Evolutionary conservation across 2,329 filamentous ascomycete genomes (phyloP).

Genomic region (Colletotrichum tamarilloi): DNA sequence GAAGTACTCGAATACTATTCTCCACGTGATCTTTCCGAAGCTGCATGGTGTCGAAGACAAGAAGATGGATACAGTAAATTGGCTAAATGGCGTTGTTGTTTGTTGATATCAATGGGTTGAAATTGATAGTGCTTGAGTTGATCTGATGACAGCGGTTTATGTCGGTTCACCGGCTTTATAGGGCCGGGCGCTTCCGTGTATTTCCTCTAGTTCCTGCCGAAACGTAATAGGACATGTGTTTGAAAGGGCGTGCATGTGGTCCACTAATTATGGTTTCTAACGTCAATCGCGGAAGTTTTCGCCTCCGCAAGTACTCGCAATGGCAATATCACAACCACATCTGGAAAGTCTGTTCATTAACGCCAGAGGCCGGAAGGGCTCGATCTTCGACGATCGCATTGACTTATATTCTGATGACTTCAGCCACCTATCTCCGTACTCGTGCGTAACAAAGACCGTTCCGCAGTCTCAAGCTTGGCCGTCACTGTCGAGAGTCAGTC

Average conservation of each 20-base stretch:
- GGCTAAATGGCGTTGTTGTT: neutral
- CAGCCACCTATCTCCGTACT: no score
- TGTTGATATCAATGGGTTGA: neutral
- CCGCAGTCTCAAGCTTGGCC: neutral
- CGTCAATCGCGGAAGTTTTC: neutral
- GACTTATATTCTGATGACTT: neutral
- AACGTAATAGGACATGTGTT: slow-evolving; percentile 1
- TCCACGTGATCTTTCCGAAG: slow-evolving; percentile 66
- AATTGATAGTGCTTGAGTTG: neutral
- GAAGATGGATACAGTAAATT: rapidly evolving
- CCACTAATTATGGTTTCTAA: slow-evolving; percentile 15
- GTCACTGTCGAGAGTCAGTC: neutral
- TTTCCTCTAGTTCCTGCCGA: neutral
- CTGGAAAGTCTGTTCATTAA: neutral
- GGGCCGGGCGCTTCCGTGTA: neutral
- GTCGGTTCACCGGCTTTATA: slow-evolving; percentile 9
- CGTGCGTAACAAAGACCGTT: neutral
- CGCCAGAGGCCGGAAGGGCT: no score
- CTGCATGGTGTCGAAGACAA: slow-evolving; percentile 61
- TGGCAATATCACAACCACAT: no score
- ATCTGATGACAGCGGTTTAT: neutral
- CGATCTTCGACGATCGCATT: neutral
- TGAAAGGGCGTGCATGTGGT: slow-evolving; percentile 21
- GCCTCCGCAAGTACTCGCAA: neutral
- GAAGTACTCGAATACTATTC: slow-evolving; percentile 57